Base-by-base conservation (phyloP, 768 basidiomycete genomes). In the Kwoniella mangroviensis region DNA sequence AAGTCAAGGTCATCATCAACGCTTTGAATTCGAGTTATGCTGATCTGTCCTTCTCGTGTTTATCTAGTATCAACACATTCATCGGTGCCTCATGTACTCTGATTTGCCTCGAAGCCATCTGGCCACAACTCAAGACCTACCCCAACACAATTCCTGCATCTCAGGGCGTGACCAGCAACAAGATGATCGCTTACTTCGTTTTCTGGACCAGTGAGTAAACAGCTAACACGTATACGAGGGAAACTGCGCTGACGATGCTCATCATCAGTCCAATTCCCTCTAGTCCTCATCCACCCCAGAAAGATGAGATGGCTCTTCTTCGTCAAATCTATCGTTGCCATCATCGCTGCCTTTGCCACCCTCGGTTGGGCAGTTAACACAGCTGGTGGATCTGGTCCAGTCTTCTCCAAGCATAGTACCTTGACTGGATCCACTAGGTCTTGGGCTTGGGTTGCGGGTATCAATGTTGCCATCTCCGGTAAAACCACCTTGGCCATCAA, bases 361-460 rank as follows among this genome's bases (percentile, higher is more conserved):
- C 84, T 93, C 69, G 90, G 92, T 40, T 93, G 92, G 92, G 88
- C 91, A 2, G 87, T 89, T 70, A 88, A 87, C 74, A 89, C 88
- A 0, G 85, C 88, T 22, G 82, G 79, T 10, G 82, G 12, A 84
- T 85, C n/a, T 21, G 84, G 85, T 2, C 90, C 90, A 41, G 84
- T 93, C 53, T 87, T 88, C 61, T 76, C 85, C 0, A 83, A 87
- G 67, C 87, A 87, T 61, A 82, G 89, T 0, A 84, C 82, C 9
- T 73, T 90, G n/a, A 82, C 77, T 19, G 91, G 89, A 1, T 85
- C 86, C 69, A 82, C 84, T 28, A 84, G 89, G 58, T 86, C 87
- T n/a, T 92, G 91, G 90, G 90, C 88, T 2, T 94, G 91, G 91
- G 83, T 96, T 58, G 86, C 86, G 63, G 88, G 89, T 0, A 76